phyloP scores from a whole-genome alignment of 2,329 filamentous ascomycete species.

The Albophoma yamanashiensis region DNA sequence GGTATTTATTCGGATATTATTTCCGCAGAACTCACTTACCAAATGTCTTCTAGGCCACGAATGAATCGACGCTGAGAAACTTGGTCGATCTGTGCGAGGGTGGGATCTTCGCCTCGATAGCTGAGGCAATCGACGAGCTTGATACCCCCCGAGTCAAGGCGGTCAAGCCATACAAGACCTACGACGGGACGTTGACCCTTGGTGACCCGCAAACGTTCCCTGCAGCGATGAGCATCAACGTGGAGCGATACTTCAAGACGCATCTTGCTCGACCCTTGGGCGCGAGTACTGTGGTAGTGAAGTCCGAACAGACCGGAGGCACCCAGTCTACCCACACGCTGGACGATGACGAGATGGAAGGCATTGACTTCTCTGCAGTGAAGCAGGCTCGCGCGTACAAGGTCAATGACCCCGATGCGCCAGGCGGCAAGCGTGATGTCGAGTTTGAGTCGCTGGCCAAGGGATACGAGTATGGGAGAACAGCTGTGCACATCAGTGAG shows the following conservation, averaged over 20 bases:
- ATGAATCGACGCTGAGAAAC: conserved; percentile 57
- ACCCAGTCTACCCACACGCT: conserved; percentile 42
- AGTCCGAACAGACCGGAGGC: conserved; percentile 32
- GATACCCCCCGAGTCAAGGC: conserved; percentile 66
- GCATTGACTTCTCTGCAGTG: conserved; percentile 55
- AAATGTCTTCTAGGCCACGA: conserved; percentile 31
- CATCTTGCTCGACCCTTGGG: conserved; percentile 64
- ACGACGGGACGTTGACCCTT: conserved; percentile 68
- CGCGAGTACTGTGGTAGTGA: conserved; percentile 65
- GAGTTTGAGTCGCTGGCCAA: conserved; percentile 77
- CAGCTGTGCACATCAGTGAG: conserved; percentile 79
- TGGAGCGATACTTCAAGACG: conserved; percentile 85
- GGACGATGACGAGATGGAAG: conserved; percentile 36
- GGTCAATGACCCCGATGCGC: conserved; percentile 61
- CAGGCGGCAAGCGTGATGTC: conserved; percentile 73
- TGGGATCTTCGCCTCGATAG: conserved; percentile 72
- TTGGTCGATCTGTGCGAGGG: conserved; percentile 57
- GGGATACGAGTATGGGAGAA: conserved; percentile 88
- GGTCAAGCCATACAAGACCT: conserved; percentile 66
- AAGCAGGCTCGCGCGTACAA: conserved; percentile 70
- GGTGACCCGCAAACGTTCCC: conserved; percentile 67
- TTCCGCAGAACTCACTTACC: neutral
- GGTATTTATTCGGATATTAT: conserved; percentile 24
- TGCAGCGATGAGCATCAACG: conserved; percentile 67
- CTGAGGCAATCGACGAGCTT: conserved; percentile 73